Conservation (phyloP, 2,329 filamentous ascomycete genomes). For the Epicoccum nigrum region DNA sequence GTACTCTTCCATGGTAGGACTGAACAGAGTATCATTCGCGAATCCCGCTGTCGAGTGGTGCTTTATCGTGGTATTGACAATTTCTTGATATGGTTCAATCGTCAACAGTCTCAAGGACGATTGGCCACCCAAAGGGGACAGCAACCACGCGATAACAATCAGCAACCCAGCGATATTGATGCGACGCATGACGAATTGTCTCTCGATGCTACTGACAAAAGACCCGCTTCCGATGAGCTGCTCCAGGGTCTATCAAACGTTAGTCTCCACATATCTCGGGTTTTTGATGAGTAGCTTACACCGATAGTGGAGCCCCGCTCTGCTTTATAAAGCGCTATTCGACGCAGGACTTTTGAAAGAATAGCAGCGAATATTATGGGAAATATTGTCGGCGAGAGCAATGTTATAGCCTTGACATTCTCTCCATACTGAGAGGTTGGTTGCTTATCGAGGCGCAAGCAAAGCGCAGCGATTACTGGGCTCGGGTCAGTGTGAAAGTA, state of each 20-base stretch:
- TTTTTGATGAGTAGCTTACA: too few species aligned
- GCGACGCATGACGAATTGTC: not conserved
- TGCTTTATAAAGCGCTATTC: slow-evolving; percentile 4
- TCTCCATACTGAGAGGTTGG: not conserved
- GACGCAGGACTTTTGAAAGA: not conserved
- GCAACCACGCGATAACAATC: slow-evolving; percentile 3
- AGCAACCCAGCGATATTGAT: not conserved
- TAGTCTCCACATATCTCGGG: too few species aligned
- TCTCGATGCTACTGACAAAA: slow-evolving; percentile 2
- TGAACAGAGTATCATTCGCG: not conserved
- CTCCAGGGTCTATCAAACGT: slow-evolving; percentile 2
- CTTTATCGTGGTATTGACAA: not conserved
- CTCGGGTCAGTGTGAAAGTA: too few species aligned
- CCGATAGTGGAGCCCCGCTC: slow-evolving; percentile 6
- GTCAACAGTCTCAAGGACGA: slow-evolving; percentile 5
- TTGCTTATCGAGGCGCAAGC: not conserved
- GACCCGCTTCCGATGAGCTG: slow-evolving; percentile 6
- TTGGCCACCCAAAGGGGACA: slow-evolving; percentile 12
- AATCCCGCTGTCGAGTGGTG: not conserved
- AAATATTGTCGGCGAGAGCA: slow-evolving; percentile 8
- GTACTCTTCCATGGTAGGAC: not conserved
- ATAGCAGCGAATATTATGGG: slow-evolving; percentile 9
- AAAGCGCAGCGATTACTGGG: not conserved
- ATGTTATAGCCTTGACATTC: slow-evolving; percentile 1
- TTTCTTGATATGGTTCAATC: not conserved